Conservation (phyloP, 73 alveolate genomes). For the Durusdinium trenchii region DNA sequence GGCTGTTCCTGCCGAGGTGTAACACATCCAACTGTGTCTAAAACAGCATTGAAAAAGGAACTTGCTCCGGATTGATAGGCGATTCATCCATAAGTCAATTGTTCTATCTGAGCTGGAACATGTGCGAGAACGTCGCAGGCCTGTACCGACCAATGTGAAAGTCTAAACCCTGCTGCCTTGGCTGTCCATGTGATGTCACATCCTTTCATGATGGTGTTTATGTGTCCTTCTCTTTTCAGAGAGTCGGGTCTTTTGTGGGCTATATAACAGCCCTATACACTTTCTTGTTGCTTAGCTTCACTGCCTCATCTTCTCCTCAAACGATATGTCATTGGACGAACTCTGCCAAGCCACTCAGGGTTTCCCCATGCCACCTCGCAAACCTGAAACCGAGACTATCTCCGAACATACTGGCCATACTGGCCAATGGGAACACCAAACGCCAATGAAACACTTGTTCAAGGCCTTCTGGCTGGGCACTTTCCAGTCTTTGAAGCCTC, state of each 20-base stretch:
- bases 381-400: background rate
- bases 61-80: too few species aligned
- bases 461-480: slow-evolving; percentile 89
- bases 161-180: slow-evolving; percentile 87
- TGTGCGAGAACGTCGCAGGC: too few species aligned
- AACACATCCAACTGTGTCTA: too few species aligned
- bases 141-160: slow-evolving; percentile 79
- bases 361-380: slow-evolving; percentile 96
- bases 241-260: background rate
- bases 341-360: slow-evolving; percentile 36
- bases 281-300: too few species aligned
- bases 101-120: too few species aligned
- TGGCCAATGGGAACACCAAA: background rate
- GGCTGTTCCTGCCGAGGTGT: slow-evolving; percentile 63
- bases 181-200: background rate
- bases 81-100: too few species aligned
- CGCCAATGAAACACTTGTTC: background rate
- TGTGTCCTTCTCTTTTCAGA: too few species aligned
- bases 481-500: slow-evolving; percentile 89
- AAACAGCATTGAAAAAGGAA: too few species aligned
- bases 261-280: too few species aligned
- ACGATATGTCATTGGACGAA: background rate
- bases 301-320: too few species aligned
- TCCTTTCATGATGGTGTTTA: too few species aligned
- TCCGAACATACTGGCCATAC: background rate